Conservation (phyloP, 2,329 filamentous ascomycete species). For the Zymoseptoria brevis region DNA sequence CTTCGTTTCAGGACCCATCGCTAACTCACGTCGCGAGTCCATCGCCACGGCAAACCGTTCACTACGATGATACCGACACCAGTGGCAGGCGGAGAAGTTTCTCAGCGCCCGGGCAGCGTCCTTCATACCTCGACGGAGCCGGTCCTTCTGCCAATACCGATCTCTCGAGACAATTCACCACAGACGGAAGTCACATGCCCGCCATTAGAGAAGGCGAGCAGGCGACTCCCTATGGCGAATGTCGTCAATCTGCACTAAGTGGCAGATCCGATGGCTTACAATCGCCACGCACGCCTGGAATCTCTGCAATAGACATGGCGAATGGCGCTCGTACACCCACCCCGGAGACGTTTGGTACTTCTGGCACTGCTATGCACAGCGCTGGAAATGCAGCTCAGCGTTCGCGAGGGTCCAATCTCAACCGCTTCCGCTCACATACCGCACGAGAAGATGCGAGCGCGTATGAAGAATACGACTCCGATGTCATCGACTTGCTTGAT, state of each 20-base stretch:
- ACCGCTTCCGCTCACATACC: slow-evolving; percentile 13
- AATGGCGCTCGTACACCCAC: slow-evolving; percentile 8
- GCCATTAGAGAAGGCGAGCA: slow-evolving; percentile 23
- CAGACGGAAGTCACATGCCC: slow-evolving; percentile 20
- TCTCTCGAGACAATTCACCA: slow-evolving; percentile 20
- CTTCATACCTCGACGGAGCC: slow-evolving; percentile 9
- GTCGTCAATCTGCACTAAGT: slow-evolving; percentile 6
- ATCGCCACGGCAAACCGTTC: slow-evolving; percentile 3
- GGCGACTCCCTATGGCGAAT: slow-evolving; percentile 7
- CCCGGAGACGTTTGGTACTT: slow-evolving; percentile 10
- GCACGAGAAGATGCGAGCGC: slow-evolving; percentile 6
- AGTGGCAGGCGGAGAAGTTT: slow-evolving; percentile 25
- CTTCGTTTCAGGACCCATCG: slow-evolving; percentile 17
- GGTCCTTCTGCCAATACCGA: slow-evolving; percentile 6
- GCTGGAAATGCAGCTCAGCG: slow-evolving; percentile 22
- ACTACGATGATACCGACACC: slow-evolving; percentile 12
- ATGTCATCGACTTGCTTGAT: slow-evolving; percentile 60
- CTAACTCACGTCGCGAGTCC: slow-evolving; percentile 8
- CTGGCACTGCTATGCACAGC: slow-evolving; percentile 20
- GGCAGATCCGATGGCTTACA: slow-evolving; percentile 9
- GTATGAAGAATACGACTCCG: slow-evolving; percentile 48
- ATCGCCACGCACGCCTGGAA: slow-evolving; percentile 14
- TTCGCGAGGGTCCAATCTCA: slow-evolving; percentile 18
- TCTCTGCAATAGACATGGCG: slow-evolving; percentile 14
- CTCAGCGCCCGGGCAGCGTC: slow-evolving; percentile 25